phyloP scores from a whole-genome alignment of 495 filamentous ascomycete species.

The Podospora bellae-mahoneyi region DNA sequence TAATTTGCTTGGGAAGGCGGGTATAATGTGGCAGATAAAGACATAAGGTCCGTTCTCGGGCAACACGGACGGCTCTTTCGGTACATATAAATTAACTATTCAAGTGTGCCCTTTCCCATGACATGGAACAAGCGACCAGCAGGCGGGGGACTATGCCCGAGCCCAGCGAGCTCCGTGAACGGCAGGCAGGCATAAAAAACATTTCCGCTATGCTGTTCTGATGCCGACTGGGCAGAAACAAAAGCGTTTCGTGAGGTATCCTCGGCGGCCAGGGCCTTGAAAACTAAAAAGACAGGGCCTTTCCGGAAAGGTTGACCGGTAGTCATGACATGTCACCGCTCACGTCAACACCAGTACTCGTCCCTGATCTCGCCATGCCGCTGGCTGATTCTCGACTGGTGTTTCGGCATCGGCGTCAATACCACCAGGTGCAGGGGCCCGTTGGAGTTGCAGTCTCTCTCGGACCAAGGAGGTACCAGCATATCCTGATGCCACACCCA shows the following conservation, averaged over 20 bases:
- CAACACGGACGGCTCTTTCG: slow-evolving; percentile 4
- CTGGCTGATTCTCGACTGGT: neutral
- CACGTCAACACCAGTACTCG: neutral
- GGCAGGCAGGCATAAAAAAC: neutral
- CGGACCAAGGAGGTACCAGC: slow-evolving; percentile 6
- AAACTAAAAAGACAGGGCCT: neutral
- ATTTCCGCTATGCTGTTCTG: neutral
- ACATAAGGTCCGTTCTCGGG: neutral
- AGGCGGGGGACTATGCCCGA: slow-evolving; percentile 4
- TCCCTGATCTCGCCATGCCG: neutral
- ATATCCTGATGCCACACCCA: neutral
- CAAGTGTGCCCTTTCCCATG: slow-evolving; percentile 4
- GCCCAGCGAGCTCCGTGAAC: slow-evolving; percentile 5
- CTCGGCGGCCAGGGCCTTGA: neutral
- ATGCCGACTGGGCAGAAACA: neutral
- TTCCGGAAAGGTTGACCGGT: neutral
- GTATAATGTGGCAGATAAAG: neutral
- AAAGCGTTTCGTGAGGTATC: neutral
- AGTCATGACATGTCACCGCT: neutral
- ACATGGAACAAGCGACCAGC: neutral
- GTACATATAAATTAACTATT: neutral
- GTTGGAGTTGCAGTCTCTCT: slow-evolving; percentile 20
- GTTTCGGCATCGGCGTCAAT: neutral
- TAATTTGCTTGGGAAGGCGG: neutral
- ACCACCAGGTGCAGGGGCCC: slow-evolving; percentile 21